These are phyloP conservation scores for Fusarium oxysporum DNA, from an alignment of 2,329 filamentous ascomycete species.

Conservation along the genomic window DNA sequence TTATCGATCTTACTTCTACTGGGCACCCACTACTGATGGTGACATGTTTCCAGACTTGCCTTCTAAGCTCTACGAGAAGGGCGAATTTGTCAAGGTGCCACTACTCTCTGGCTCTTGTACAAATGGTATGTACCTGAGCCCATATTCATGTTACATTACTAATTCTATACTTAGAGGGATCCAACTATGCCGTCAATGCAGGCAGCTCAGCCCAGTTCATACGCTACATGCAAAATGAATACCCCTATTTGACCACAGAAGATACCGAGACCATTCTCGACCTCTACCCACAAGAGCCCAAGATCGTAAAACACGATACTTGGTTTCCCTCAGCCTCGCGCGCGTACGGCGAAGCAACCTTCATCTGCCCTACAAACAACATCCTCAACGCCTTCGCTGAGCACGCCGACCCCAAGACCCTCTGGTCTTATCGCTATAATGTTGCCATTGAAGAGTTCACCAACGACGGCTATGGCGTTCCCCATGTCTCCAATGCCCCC, in stretches of 20 bases:
- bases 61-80: constrained; percentile 54
- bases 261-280: constrained; percentile 52
- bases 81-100: constrained; percentile 58
- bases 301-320: constrained; percentile 52
- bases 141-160: neutral
- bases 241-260: constrained; percentile 54
- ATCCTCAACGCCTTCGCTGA: constrained; percentile 52
- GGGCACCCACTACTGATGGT: constrained; percentile 63
- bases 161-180: constrained; percentile 54
- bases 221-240: constrained; percentile 60
- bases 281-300: constrained; percentile 53
- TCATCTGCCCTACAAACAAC: constrained; percentile 57
- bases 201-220: constrained; percentile 49
- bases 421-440: constrained; percentile 64
- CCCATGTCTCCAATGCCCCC: constrained; percentile 60
- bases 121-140: constrained; percentile 51
- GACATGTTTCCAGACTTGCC: constrained; percentile 57
- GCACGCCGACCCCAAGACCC: constrained; percentile 27
- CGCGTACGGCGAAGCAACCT: constrained; percentile 60
- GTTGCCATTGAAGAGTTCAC: constrained; percentile 54
- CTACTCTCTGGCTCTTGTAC: constrained; percentile 58
- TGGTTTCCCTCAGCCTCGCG: constrained; percentile 58
- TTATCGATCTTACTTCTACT: constrained; percentile 59
- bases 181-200: constrained; percentile 57
- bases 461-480: constrained; percentile 58